Percentiles rank a stretch among this genome's conserved stretches.
phyloP scores from a whole-genome alignment of 352 stramenopile species.

The Blastocystis hominis region DNA sequence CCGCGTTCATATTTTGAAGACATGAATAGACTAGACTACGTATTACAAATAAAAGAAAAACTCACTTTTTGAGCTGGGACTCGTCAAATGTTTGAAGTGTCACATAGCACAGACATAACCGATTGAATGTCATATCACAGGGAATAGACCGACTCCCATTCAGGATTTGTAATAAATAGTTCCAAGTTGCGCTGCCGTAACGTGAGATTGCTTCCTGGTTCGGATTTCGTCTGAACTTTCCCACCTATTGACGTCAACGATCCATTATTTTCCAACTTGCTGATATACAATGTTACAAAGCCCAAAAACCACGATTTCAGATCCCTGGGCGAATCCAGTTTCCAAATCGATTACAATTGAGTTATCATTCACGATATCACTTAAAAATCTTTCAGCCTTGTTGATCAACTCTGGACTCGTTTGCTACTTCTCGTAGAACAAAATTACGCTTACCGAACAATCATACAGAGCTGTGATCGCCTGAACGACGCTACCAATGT shows the following conservation, averaged over 20 bases:
- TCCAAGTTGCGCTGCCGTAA: neutral
- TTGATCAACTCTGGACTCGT: neutral
- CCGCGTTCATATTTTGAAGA: neutral
- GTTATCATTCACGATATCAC: neutral
- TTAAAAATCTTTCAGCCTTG: neutral
- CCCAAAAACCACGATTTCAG: neutral
- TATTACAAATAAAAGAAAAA: neutral
- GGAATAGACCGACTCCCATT: neutral
- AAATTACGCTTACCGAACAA: too few species aligned
- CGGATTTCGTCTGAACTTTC: neutral
- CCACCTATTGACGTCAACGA: neutral
- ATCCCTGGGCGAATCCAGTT: neutral
- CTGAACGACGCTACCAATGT: neutral
- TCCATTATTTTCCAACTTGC: neutral
- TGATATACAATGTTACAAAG: constrained; percentile 11
- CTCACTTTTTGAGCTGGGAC: neutral
- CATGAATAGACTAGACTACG: neutral
- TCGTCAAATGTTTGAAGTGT: neutral
- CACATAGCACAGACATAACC: neutral
- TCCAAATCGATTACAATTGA: neutral
- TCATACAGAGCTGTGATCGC: neutral
- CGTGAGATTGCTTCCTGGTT: neutral
- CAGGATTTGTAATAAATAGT: neutral
- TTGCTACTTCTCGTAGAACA: neutral
- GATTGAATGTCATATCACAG: neutral